Base-by-base conservation (phyloP, 768 basidiomycete genomes). In the Boletus reticuloceps region DNA sequence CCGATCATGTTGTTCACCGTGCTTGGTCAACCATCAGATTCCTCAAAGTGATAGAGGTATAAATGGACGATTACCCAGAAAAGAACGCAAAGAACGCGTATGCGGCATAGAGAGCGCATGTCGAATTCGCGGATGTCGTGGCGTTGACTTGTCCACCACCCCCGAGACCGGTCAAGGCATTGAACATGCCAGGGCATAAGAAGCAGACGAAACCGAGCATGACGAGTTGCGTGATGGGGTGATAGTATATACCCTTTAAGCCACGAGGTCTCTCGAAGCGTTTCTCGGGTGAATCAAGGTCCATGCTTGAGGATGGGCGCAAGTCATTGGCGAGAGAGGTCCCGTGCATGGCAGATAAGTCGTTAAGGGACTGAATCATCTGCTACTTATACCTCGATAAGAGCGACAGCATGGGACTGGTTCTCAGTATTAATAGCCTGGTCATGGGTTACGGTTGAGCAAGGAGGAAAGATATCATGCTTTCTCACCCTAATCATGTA, bases 1-100 rank as follows among this genome's bases (percentile, higher is more conserved):
- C 92, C 91, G 27, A 94, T 75, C 53, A 80, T 81, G 64, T 94
- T 94, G 70, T 87, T 89, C 64, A 91, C 75, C 3, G 87, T 85
- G n/a, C 88, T 88, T 58, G 29, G 39, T 36, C 0, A 13, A 5
- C 7, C 4, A 27, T 54, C 37, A 52, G 34, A 32, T 43, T 19
- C 22, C 14, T 38, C 17, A 5, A 16, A 51, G 14, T 36, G 34
- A 51, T 36, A 27, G 45, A 60, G 14, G 13, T 10, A 29, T 38
- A 14, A 13, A 47, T 37, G 39, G 14, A 34, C 4, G 38, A 39
- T 19, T 65, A 87, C 87, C 88, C 88, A 25, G 86, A 76, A 50
- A 85, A 85, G 74, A 86, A 86, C 4, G 82, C 80, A 11, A 74
- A 73, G 55, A 79, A 69, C 6, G 83, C 79, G 55, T 83, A 84